Base-by-base conservation (phyloP, 768 basidiomycete genomes). In the Boletus edulis region DNA sequence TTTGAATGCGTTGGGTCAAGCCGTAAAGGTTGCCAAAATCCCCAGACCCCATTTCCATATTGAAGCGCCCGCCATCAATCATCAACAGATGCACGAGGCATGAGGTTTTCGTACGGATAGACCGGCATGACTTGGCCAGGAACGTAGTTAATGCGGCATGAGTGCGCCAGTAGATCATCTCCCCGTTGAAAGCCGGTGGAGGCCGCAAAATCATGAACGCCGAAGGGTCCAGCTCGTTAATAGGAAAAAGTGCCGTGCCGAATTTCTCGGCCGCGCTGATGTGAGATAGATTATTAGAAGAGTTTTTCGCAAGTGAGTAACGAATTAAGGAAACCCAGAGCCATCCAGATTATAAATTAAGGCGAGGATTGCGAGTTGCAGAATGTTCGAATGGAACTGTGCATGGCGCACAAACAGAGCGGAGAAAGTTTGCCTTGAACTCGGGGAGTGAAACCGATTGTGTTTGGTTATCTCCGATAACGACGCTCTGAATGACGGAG, bases 31-130 rank as follows among this genome's bases (percentile, higher is more conserved):
- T 42, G 41, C 53, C 57, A 57, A 37, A 22, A 35, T 57, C 51
- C 49, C 56, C 56, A 56, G 46, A 46, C 56, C 22, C 41, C 39
- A 53, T 56, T 67, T 57, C 64, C 53, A 56, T 59, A 54, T 57
- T 39, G 53, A 65, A 12, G 34, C 17, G 32, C 46, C 49, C 2
- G 56, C 64, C 60, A 60, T 51, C 34, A 35, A 1, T 46, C 58
- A 66, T 67, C 63, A 62, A 24, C 18, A 49, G 29, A 5, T 45
- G 31, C 65, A 68, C 61, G 66, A 68, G 66, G 65, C 66, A 45
- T 50, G 54, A 49, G 34, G 24, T 56, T 58, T 22, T 39, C 18
- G 47, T 47, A 27, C 50, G 46, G 54, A 32, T 9, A 20, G 17
- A 55, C 15, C 43, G 54, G 44, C 20, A 48, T 51, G 45, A 27